Percentiles rank a stretch among this genome's conserved stretches.
Evolutionary conservation across 2,329 filamentous ascomycete genomes (phyloP).

Genomic region (Exophiala sideris): DNA sequence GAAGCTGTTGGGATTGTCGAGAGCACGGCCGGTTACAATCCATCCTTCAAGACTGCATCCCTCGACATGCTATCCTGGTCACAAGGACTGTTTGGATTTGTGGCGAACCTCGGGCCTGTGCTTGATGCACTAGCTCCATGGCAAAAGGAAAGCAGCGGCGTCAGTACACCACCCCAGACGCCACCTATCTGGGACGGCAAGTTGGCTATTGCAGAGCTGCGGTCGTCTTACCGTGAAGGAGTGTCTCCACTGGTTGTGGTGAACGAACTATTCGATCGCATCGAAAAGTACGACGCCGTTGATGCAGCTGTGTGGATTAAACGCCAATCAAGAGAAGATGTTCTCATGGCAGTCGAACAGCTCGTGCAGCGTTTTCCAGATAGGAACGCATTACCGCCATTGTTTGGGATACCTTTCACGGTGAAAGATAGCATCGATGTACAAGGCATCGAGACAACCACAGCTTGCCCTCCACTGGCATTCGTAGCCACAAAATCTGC

Average conservation of each 20-base stretch:
- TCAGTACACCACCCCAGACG: slow-evolving; percentile 28
- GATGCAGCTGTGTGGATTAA: slow-evolving; percentile 54
- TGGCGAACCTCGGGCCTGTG: slow-evolving; percentile 31
- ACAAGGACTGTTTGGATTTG: slow-evolving; percentile 37
- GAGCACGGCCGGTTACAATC: slow-evolving; percentile 39
- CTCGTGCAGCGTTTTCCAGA: slow-evolving; percentile 41
- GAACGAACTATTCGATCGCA: slow-evolving; percentile 42
- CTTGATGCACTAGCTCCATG: slow-evolving; percentile 22
- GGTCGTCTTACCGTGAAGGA: slow-evolving; percentile 41
- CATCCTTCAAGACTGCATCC: slow-evolving; percentile 36
- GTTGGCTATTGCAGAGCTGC: slow-evolving; percentile 44
- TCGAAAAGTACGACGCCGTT: slow-evolving; percentile 47
- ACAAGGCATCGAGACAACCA: slow-evolving; percentile 45
- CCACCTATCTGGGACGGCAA: slow-evolving; percentile 39
- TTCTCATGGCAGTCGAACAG: slow-evolving; percentile 40
- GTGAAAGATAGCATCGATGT: slow-evolving; percentile 51
- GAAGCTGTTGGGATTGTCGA: slow-evolving; percentile 55
- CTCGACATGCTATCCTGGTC: slow-evolving; percentile 38
- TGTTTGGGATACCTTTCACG: slow-evolving; percentile 50
- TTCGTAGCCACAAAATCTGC: slow-evolving; percentile 49
- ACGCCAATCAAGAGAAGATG: slow-evolving; percentile 39
- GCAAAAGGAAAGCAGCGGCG: slow-evolving; percentile 16
- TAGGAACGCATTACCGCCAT: slow-evolving; percentile 43
- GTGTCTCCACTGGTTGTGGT: slow-evolving; percentile 19
- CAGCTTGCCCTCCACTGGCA: slow-evolving; percentile 46